A percentile compares a stretch with the other conserved stretches of the same genome.
Evolutionary conservation across 371 early-diverging fungal species (phyloP).

Genomic region (Mucor ambiguus): DNA sequence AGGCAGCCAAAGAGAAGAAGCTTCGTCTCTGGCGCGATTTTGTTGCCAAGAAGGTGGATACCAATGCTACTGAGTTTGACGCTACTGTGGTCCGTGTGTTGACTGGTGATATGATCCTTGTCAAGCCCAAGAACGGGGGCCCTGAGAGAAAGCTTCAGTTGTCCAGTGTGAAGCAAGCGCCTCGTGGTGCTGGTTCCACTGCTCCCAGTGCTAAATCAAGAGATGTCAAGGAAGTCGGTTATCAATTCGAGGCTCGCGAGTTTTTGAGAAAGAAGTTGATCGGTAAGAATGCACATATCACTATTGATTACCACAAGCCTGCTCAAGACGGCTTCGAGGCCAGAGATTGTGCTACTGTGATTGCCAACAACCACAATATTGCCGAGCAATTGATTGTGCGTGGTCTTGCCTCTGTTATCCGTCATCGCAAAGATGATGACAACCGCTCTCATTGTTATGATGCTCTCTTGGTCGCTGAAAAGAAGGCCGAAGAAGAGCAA

Average conservation of each 20-base stretch:
- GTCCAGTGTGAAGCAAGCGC: constrained; percentile 79
- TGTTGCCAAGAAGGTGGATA: constrained; percentile 43
- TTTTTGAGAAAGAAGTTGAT: constrained; percentile 84
- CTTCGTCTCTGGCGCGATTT: constrained; percentile 82
- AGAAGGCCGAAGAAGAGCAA: constrained; percentile 67
- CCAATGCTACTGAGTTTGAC: constrained; percentile 60
- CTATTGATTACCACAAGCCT: constrained; percentile 87
- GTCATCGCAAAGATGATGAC: constrained; percentile 86
- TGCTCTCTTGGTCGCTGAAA: constrained; percentile 81
- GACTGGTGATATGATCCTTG: constrained; percentile 81
- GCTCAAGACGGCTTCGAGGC: constrained; percentile 88
- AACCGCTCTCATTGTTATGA: constrained; percentile 89
- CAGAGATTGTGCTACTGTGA: constrained; percentile 88
- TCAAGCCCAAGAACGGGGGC: constrained; percentile 55
- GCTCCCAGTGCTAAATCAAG: constrained; percentile 60
- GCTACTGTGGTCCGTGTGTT: constrained; percentile 69
- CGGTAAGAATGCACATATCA: constrained; percentile 83
- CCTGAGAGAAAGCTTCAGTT: constrained; percentile 81
- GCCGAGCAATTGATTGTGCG: constrained; percentile 76
- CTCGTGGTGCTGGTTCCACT: constrained; percentile 54
- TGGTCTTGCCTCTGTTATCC: constrained; percentile 85
- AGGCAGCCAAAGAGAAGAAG: constrained; percentile 69
- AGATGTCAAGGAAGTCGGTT: constrained; percentile 80
- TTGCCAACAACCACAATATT: constrained; percentile 66
- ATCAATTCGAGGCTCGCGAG: constrained; percentile 88